phyloP scores from a whole-genome alignment of 371 early-diverging fungal species.

The Circinella umbellata region DNA sequence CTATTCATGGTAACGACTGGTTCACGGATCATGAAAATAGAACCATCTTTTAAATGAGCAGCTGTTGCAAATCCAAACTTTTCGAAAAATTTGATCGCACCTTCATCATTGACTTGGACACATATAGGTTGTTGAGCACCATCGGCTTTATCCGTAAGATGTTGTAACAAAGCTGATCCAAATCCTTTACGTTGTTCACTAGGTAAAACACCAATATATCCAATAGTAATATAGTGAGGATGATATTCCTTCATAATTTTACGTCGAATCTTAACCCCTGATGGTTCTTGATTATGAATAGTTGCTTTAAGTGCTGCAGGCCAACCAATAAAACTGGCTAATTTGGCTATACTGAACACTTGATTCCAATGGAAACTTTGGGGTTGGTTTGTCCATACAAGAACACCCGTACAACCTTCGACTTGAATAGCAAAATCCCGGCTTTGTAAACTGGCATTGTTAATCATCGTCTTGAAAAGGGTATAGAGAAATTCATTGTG shows the following conservation, averaged over 20 bases:
- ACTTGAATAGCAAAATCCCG: slow-evolving; percentile 51
- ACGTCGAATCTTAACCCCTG: slow-evolving; percentile 39
- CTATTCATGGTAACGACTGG: slow-evolving; percentile 18
- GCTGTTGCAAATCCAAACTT: slow-evolving; percentile 35
- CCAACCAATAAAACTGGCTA: slow-evolving; percentile 44
- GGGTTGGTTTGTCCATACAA: slow-evolving; percentile 43
- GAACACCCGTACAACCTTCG: slow-evolving; percentile 54
- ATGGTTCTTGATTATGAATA: slow-evolving; percentile 30
- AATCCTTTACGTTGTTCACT: slow-evolving; percentile 50
- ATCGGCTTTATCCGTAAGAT: slow-evolving; percentile 63
- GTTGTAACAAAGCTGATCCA: slow-evolving; percentile 38
- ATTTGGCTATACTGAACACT: slow-evolving; percentile 31
- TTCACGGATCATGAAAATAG: slow-evolving; percentile 37
- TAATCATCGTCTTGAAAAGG: slow-evolving; percentile 44
- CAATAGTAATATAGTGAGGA: slow-evolving; percentile 35
- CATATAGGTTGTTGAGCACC: slow-evolving; percentile 88
- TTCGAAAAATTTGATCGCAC: slow-evolving; percentile 73
- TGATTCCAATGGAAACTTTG: slow-evolving; percentile 34
- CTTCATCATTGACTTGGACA: slow-evolving; percentile 81
- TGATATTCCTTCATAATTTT: slow-evolving; percentile 35
- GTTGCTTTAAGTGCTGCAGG: slow-evolving; percentile 35
- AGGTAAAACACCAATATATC: slow-evolving; percentile 48
- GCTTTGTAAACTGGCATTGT: slow-evolving; percentile 40
- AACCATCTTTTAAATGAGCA: slow-evolving; percentile 25
- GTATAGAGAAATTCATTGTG: slow-evolving; percentile 30